These are phyloP conservation scores for Pulveroboletus sp. DNA, from an alignment of 768 basidiomycete genomes.

Conservation along the genomic window DNA sequence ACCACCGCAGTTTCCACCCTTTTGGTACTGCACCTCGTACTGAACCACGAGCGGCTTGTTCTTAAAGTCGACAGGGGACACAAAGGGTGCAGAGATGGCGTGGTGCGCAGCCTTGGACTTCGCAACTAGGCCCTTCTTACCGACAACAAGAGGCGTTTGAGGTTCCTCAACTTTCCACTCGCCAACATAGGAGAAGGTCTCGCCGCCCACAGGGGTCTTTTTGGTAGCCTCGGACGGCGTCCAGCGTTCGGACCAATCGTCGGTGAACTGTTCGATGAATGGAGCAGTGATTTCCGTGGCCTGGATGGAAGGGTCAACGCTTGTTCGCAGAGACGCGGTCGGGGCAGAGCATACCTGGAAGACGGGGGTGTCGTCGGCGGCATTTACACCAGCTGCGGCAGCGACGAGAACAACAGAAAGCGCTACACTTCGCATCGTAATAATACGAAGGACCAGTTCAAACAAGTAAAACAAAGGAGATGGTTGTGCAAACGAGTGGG, in stretches of 20 bases:
- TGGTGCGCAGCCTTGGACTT: conserved; percentile 98
- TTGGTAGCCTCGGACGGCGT: conserved; percentile 96
- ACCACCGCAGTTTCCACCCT: conserved; percentile 98
- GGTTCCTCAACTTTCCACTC: conserved; percentile 96
- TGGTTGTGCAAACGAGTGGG: conserved; percentile 33
- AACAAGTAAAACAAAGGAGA: conserved; percentile 30
- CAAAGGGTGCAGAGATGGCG: conserved; percentile 94
- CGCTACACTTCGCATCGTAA: conserved; percentile 79
- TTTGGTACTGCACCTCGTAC: conserved; percentile 99
- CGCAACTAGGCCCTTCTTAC: conserved; percentile 89
- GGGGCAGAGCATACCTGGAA: conserved; percentile 53
- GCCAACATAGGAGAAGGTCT: conserved; percentile 97
- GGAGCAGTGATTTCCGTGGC: conserved; percentile 75
- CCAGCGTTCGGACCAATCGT: conserved; percentile 89
- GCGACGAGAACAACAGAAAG: conserved; percentile 67
- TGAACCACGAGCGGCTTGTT: conserved; percentile 88
- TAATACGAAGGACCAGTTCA: conserved; percentile 64
- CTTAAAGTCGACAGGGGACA: conserved; percentile 70
- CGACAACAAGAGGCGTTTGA: conserved; percentile 65
- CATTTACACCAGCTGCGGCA: conserved; percentile 59
- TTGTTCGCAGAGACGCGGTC: neutral
- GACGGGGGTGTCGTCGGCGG: conserved; percentile 55
- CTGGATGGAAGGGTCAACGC: conserved; percentile 35
- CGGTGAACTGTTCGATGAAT: conserved; percentile 95
- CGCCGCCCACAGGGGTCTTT: conserved; percentile 92